These are phyloP conservation scores for Ganoderma multipileum DNA, from an alignment of 1,284 basidiomycete genomes.

Conservation along the genomic window DNA sequence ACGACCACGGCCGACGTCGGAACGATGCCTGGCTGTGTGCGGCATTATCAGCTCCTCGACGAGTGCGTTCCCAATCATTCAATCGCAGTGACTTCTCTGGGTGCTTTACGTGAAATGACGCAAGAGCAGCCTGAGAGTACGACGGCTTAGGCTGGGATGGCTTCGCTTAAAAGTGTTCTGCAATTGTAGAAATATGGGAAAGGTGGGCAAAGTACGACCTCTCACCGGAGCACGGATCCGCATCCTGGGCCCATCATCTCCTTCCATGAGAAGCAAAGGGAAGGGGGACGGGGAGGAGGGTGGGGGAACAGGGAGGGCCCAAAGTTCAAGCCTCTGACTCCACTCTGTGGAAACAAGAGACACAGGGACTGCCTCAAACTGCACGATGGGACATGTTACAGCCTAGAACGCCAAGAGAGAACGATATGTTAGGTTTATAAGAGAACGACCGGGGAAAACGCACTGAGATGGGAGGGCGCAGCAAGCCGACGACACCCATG, in stretches of 20 bases:
- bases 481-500: not conserved
- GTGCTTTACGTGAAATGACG: not conserved
- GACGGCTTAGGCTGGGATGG: not conserved
- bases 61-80: not conserved
- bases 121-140: not conserved
- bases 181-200: not conserved
- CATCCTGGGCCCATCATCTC: not conserved
- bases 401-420: not conserved
- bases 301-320: not conserved
- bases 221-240: not conserved
- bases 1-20: conserved; percentile 1
- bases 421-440: not conserved
- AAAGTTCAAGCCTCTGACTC: not conserved
- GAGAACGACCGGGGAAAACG: not conserved
- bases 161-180: not conserved
- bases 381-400: not conserved
- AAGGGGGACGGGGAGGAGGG: not conserved
- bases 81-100: not conserved
- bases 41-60: not conserved
- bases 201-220: not conserved
- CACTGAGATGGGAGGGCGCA: not conserved
- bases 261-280: too few relatives aligned
- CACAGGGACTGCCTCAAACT: too few relatives aligned
- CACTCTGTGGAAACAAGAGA: not conserved
- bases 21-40: not conserved